Evolutionary conservation across 129 eudicot genomes (phyloP).

Genomic region (Lactuca sativa): DNA sequence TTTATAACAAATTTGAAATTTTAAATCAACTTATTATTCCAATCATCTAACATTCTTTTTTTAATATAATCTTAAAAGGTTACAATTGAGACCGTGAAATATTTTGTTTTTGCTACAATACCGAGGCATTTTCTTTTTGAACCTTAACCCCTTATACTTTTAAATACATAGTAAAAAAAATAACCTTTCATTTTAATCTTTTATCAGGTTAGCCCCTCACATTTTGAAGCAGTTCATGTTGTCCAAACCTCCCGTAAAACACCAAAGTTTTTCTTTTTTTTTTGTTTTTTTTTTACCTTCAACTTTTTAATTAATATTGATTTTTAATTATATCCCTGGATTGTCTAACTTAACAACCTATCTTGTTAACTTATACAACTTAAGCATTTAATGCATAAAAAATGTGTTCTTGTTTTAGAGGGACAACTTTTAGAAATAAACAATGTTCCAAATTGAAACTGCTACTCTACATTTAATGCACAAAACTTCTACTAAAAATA

Average conservation of each 20-base stretch:
- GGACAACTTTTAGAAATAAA: conserved; percentile 5
- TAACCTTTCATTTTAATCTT: not conserved
- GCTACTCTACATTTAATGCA: conserved; percentile 11
- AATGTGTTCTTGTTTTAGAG: conserved; percentile 17
- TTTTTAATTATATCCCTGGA: no score
- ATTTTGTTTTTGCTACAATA: conserved; percentile 58
- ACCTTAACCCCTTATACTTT: not conserved
- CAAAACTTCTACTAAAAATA: conserved; percentile 9
- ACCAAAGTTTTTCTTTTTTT: conserved; percentile 47
- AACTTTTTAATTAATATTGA: not conserved
- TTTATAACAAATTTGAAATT: no score
- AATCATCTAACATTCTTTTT: not conserved
- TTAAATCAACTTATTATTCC: not conserved
- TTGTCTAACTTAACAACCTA: no score
- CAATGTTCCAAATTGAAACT: not conserved
- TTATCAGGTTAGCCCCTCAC: conserved; percentile 65
- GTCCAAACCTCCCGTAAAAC: conserved; percentile 66
- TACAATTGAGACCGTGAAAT: conserved; percentile 60
- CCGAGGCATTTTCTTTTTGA: conserved; percentile 35
- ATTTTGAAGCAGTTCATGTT: conserved; percentile 71
- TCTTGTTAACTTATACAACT: not conserved
- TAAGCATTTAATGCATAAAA: not conserved
- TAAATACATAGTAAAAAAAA: no score
- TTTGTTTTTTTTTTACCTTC: not conserved
- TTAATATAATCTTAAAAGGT: conserved; percentile 60